These are phyloP conservation scores for Hypoxylon fragiforme DNA, from an alignment of 495 filamentous ascomycete genomes.

Conservation along the genomic window DNA sequence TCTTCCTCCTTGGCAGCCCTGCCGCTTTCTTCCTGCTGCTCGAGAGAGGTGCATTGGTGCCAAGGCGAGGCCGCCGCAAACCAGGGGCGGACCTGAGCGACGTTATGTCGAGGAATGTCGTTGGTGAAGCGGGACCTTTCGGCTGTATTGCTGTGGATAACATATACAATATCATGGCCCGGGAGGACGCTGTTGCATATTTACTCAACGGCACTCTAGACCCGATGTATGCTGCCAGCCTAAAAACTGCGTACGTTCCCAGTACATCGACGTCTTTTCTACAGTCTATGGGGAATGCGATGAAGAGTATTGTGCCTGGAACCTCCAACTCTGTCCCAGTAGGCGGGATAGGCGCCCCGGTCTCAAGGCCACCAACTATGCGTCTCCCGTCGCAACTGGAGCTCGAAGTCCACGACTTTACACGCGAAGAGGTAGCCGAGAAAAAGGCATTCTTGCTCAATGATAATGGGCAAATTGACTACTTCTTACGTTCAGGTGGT, in stretches of 20 bases:
- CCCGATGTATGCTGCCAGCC: constrained; percentile 69
- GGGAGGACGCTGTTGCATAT: constrained; percentile 78
- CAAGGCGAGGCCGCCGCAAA: constrained; percentile 75
- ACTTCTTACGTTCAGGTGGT: constrained; percentile 74
- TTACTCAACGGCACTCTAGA: constrained; percentile 89
- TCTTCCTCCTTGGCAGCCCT: constrained; percentile 92
- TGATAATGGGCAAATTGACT: constrained; percentile 95
- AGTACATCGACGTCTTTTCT: constrained; percentile 68
- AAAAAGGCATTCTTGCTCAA: constrained; percentile 85
- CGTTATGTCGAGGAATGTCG: constrained; percentile 63
- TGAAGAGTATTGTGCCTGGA: constrained; percentile 55
- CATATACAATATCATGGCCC: constrained; percentile 85
- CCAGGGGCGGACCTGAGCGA: constrained; percentile 66
- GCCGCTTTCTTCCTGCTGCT: constrained; percentile 91
- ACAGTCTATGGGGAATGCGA: constrained; percentile 64
- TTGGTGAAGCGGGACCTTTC: constrained; percentile 74
- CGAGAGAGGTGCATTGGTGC: constrained; percentile 78
- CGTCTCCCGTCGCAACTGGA: constrained; percentile 90
- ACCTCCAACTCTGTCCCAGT: constrained; percentile 20
- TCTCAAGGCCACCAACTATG: constrained; percentile 44
- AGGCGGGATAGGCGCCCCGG: constrained; percentile 20
- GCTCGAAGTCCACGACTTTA: constrained; percentile 93
- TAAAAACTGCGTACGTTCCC: constrained; percentile 79
- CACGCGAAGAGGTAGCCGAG: constrained; percentile 89
- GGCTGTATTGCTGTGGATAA: constrained; percentile 95